phyloP scores from a whole-genome alignment of 768 basidiomycete species.

The Nevesoporus exiguus region DNA sequence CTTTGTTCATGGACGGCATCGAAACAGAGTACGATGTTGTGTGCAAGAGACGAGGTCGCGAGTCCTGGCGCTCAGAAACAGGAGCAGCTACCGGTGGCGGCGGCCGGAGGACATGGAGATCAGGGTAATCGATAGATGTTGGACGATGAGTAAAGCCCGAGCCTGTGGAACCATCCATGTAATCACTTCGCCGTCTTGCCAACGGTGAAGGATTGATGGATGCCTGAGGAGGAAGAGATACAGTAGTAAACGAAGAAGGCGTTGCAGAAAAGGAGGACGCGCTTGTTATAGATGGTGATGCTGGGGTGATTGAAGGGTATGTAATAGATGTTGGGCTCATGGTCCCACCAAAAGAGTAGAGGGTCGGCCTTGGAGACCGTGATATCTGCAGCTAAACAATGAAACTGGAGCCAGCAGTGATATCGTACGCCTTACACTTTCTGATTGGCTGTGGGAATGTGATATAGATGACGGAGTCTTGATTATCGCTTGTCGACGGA shows the following conservation, averaged over 20 bases:
- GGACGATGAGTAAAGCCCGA: slow-evolving; percentile 44
- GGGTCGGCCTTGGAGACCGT: slow-evolving; percentile 34
- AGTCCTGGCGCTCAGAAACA: slow-evolving; percentile 71
- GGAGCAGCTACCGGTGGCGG: slow-evolving; percentile 77
- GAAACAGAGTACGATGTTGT: slow-evolving; percentile 35
- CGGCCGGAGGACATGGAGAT: slow-evolving; percentile 66
- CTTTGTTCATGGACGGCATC: slow-evolving; percentile 14
- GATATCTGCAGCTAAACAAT: slow-evolving; percentile 30
- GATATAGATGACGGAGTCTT: slow-evolving; percentile 44
- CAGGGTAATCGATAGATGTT: slow-evolving; percentile 74
- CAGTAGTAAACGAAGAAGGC: slow-evolving; percentile 36
- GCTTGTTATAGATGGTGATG: slow-evolving; percentile 36
- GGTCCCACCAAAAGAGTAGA: slow-evolving; percentile 37
- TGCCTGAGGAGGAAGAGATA: slow-evolving; percentile 75
- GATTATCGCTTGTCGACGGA: slow-evolving; percentile 41
- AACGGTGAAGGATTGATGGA: slow-evolving; percentile 79
- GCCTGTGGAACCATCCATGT: slow-evolving; percentile 70
- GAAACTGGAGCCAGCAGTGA: slow-evolving; percentile 10
- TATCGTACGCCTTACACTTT: slow-evolving; percentile 40
- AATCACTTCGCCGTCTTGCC: slow-evolving; percentile 71
- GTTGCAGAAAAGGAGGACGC: slow-evolving; percentile 41
- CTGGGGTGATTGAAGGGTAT: slow-evolving; percentile 48
- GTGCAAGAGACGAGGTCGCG: slow-evolving; percentile 51
- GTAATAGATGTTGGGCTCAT: slow-evolving; percentile 42
- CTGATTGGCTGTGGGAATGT: slow-evolving; percentile 46